Evolutionary conservation across 2,329 filamentous ascomycete species (phyloP), one percentile per base, ranked within the genome.

Genomic region (Claviceps citrina): DNA sequence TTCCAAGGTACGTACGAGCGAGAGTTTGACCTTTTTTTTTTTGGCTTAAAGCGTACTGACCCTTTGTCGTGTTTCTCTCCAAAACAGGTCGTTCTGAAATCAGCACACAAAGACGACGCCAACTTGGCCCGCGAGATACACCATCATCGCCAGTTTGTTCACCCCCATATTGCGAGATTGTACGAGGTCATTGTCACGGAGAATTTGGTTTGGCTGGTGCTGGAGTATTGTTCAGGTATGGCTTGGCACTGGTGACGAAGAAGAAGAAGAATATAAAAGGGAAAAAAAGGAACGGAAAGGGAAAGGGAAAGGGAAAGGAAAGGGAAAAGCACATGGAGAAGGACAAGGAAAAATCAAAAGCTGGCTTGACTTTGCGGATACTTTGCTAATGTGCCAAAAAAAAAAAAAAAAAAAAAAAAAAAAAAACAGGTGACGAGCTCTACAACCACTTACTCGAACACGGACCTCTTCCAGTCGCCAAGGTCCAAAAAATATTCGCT

Each of bases 151-250:
- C 91, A 98, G 61, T 95, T 98, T 61, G 73, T 94, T 48, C 91
- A 98, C 56, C 91, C 91, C 18, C 91, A 98, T 63, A 98, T 98
- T 52, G 87, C 91, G 34, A 76, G 91, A 38, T 68, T 98, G 18
- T 96, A 98, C 67, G 91, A 98, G 66, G 89, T 98, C 44, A 93
- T 98, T 52, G 87, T 98, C 46, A 98, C 91, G 2, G 91, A 98
- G 63, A 78, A 68, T 37, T 62, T 96, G 59, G 93, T 98, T 39
- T 98, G 91, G 91, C 71, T 98, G 54, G 91, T 93, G 24, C 66
- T 98, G 53, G 91, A 98, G 65, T 98, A 94, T 59, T 98, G 91
- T 62, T 81, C 84, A 46, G 87, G 84, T 86, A 73, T 38, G 65
- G 44, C 25, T n/a, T 8, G 13, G n/a, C n/a, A n/a, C n/a, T n/a